Conservation (phyloP, 139 green algal genomes). For the Diplosphaera chodatii region DNA sequence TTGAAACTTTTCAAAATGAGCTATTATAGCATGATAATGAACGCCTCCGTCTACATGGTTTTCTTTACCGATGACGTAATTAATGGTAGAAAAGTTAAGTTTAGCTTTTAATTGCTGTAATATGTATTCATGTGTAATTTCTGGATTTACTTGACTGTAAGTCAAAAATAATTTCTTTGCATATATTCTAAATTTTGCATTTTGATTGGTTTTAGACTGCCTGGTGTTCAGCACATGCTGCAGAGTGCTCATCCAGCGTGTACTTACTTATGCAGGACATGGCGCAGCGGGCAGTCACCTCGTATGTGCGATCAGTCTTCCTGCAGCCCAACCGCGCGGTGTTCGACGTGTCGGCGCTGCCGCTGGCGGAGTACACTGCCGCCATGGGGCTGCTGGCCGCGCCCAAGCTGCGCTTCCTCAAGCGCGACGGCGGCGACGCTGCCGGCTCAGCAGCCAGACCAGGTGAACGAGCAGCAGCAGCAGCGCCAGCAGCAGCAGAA, state of each 20-base stretch:
- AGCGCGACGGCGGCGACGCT: slow-evolving; percentile 3
- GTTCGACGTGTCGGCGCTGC: slow-evolving; percentile 75
- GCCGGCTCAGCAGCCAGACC: background rate
- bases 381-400: slow-evolving; percentile 73
- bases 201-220: background rate
- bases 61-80: too few species aligned
- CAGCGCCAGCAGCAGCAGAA: slow-evolving; percentile 1
- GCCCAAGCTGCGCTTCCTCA: slow-evolving; percentile 83
- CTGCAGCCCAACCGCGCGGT: slow-evolving; percentile 75
- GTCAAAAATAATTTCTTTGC: too few species aligned
- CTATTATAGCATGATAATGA: too few species aligned
- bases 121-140: too few species aligned
- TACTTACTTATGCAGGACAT: slow-evolving; percentile 61
- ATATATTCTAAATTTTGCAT: too few species aligned
- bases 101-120: too few species aligned
- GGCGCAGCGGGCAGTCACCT: slow-evolving; percentile 75
- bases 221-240: slow-evolving; percentile 27
- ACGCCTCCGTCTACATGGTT: too few species aligned
- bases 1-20: too few species aligned
- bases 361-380: slow-evolving; percentile 61
- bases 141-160: too few species aligned
- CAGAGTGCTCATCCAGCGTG: slow-evolving; percentile 69
- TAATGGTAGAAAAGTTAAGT: too few species aligned
- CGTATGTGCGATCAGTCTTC: slow-evolving; percentile 85
- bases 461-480: background rate